These are phyloP conservation scores for Bauhinia variegata DNA, from an alignment of 306 rosid genomes.

Conservation along the genomic window DNA sequence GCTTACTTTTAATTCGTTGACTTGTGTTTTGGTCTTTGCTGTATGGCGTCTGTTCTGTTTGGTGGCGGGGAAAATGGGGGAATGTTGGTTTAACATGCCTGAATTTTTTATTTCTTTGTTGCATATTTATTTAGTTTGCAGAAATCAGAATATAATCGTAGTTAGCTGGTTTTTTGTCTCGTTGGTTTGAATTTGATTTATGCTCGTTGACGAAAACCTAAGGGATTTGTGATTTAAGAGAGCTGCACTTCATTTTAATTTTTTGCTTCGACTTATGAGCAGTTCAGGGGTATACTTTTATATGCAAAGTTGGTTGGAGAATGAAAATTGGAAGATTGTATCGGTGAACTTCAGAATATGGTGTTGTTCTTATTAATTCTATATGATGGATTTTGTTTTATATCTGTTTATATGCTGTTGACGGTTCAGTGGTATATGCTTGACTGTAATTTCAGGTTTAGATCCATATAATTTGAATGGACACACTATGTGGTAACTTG, in stretches of 20 bases:
- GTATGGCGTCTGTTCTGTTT: constrained; percentile 4
- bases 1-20: neutral
- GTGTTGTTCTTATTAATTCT: neutral
- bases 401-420: no score
- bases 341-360: no score
- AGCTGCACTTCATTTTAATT: neutral
- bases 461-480: no score
- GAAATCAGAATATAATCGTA: neutral
- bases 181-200: constrained; percentile 5
- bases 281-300: constrained; percentile 16
- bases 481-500: no score
- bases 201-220: neutral
- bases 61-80: constrained; percentile 1
- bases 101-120: neutral
- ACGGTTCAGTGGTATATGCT: neutral
- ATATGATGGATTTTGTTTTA: neutral
- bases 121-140: neutral
- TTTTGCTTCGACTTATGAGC: neutral
- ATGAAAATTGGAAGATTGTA: neutral
- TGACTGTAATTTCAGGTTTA: no score
- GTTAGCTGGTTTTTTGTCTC: constrained; percentile 3
- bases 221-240: constrained; percentile 24
- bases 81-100: neutral
- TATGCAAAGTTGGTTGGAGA: neutral
- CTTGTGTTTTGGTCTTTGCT: neutral